A percentile compares a stretch with the other conserved stretches of the same genome.
Evolutionary conservation across 441 rosid species (phyloP).

Genomic region (Melastoma candidum): DNA sequence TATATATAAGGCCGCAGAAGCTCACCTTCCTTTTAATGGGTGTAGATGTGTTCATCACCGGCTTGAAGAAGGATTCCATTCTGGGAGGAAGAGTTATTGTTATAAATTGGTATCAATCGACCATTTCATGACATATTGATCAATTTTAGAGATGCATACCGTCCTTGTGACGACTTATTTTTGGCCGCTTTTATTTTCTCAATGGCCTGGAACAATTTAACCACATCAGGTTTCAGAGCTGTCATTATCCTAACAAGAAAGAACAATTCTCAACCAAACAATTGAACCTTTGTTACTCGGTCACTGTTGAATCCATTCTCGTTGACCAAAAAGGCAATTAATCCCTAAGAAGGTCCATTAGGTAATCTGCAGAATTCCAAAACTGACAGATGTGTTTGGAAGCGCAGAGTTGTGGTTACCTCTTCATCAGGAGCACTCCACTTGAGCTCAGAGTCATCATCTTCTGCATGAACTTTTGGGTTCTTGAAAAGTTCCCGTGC

Average conservation of each 20-base stretch:
- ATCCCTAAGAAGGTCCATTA: slow-evolving; percentile 9
- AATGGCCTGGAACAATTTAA: slow-evolving; percentile 44
- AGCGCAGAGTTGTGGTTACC: slow-evolving; percentile 4
- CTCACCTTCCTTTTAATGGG: slow-evolving; percentile 80
- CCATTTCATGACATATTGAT: slow-evolving; percentile 2
- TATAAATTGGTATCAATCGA: slow-evolving; percentile 9
- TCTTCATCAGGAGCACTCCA: slow-evolving; percentile 35
- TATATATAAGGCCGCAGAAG: neutral
- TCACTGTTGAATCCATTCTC: slow-evolving; percentile 39
- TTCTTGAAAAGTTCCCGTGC: slow-evolving; percentile 79
- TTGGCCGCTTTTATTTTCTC: slow-evolving; percentile 92
- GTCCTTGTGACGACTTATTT: slow-evolving; percentile 90
- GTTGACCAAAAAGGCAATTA: slow-evolving; percentile 9
- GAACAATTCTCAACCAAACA: neutral
- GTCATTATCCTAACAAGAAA: slow-evolving; percentile 3
- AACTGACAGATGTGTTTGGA: no score
- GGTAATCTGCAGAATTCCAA: neutral
- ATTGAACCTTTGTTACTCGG: slow-evolving; percentile 70
- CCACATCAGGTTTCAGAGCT: slow-evolving; percentile 4
- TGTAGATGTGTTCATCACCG: slow-evolving; percentile 44
- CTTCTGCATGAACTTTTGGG: slow-evolving; percentile 53
- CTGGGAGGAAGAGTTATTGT: slow-evolving; percentile 26
- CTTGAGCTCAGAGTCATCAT: slow-evolving; percentile 66
- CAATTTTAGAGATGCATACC: slow-evolving; percentile 37
- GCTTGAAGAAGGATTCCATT: slow-evolving; percentile 86